Evolutionary conservation across 2,329 filamentous ascomycete genomes (phyloP).

Genomic region (Aspergillus unguis): DNA sequence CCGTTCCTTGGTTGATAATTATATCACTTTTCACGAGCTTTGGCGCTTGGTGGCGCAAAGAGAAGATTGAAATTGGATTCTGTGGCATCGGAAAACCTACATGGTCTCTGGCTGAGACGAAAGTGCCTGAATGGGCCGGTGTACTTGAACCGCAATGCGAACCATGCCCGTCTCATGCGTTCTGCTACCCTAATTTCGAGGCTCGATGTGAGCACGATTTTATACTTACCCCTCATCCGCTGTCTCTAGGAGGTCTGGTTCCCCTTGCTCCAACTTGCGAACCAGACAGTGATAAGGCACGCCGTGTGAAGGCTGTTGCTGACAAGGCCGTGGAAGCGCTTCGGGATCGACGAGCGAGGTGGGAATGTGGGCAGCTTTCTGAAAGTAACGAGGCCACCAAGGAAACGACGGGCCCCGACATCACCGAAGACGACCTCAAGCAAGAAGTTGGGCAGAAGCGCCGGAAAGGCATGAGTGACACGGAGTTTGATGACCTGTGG

Average conservation of each 20-base stretch:
- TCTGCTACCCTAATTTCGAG: slow-evolving; percentile 74
- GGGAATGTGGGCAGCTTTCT: slow-evolving; percentile 77
- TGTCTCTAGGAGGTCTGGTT: slow-evolving; percentile 74
- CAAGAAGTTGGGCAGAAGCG: slow-evolving; percentile 70
- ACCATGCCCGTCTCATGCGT: slow-evolving; percentile 83
- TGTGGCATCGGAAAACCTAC: slow-evolving; percentile 75
- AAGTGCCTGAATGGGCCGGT: slow-evolving; percentile 70
- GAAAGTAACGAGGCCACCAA: slow-evolving; percentile 52
- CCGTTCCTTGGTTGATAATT: slow-evolving; percentile 68
- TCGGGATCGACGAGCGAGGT: slow-evolving; percentile 78
- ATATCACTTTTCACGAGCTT: slow-evolving; percentile 69
- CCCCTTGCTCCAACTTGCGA: slow-evolving; percentile 90
- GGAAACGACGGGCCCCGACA: slow-evolving; percentile 61
- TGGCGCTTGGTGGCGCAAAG: slow-evolving; percentile 81
- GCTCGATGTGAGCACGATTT: slow-evolving; percentile 84
- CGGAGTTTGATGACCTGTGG: slow-evolving; percentile 85
- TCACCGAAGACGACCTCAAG: slow-evolving; percentile 69
- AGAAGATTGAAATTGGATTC: slow-evolving; percentile 94
- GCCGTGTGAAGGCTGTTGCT: slow-evolving; percentile 80
- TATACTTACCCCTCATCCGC: slow-evolving; percentile 76
- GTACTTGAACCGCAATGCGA: slow-evolving; percentile 78
- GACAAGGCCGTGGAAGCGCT: slow-evolving; percentile 85
- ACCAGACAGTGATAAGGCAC: slow-evolving; percentile 87
- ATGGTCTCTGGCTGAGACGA: slow-evolving; percentile 56
- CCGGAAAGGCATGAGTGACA: slow-evolving; percentile 76